Percentiles rank a stretch among this genome's conserved stretches.
Conservation (phyloP, 1,139 yeast species). For the Meyerozyma guilliermondii region DNA sequence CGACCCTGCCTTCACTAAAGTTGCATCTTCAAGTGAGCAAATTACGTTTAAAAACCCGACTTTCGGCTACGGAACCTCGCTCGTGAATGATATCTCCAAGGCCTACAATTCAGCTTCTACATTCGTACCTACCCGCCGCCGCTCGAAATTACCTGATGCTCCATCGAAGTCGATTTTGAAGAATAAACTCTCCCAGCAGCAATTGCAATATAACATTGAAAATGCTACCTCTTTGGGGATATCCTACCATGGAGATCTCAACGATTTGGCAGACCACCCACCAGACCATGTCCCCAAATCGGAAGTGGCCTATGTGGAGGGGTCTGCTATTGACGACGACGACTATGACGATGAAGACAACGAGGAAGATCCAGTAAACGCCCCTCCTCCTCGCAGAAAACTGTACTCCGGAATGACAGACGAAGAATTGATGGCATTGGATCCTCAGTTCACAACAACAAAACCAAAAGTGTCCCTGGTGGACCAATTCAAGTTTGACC, state of each 20-base stretch:
- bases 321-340: constrained; percentile 19
- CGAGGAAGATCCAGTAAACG: constrained; percentile 6
- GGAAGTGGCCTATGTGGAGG: constrained; percentile 8
- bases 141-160: constrained; percentile 21
- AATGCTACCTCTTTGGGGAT: constrained; percentile 8
- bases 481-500: constrained; percentile 38
- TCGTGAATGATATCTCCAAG: constrained; percentile 13
- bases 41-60: constrained; percentile 4
- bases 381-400: constrained; percentile 33
- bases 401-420: constrained; percentile 60
- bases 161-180: constrained; percentile 40
- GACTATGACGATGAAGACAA: constrained; percentile 8
- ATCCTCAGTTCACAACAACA: constrained; percentile 44
- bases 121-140: constrained; percentile 1
- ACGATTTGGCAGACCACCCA: constrained; percentile 9
- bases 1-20: constrained; percentile 2
- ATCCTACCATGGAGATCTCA: constrained; percentile 9
- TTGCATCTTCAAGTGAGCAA: neutral
- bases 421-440: constrained; percentile 59
- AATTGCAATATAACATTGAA: constrained; percentile 19
- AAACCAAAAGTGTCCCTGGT: constrained; percentile 28
- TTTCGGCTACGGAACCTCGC: constrained; percentile 12
- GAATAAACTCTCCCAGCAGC: constrained; percentile 31
- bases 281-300: constrained; percentile 5
- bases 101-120: constrained; percentile 8